phyloP scores from a whole-genome alignment of 2,329 filamentous ascomycete genomes.

The Cladosporium sphaerospermum region DNA sequence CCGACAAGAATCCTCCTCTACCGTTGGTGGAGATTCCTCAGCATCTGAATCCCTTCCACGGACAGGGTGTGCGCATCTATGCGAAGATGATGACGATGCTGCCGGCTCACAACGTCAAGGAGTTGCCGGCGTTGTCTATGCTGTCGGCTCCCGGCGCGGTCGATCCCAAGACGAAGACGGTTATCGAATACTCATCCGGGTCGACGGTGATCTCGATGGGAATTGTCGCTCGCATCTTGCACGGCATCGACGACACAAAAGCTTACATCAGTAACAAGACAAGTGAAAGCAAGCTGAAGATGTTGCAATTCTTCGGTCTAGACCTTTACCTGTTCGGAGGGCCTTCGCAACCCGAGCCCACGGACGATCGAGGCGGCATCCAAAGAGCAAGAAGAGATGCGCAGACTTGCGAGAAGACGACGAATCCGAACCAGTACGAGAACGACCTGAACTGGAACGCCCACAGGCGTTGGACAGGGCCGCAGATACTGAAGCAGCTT shows the following conservation, averaged over 20 bases:
- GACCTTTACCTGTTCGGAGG: constrained; percentile 54
- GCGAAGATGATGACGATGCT: constrained; percentile 62
- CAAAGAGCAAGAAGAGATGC: constrained; percentile 41
- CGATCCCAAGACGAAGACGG: constrained; percentile 37
- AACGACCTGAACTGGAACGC: constrained; percentile 77
- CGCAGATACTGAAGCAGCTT: constrained; percentile 74
- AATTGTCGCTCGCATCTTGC: constrained; percentile 47
- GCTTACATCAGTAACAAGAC: constrained; percentile 57
- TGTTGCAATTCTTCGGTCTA: constrained; percentile 56
- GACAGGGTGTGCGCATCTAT: constrained; percentile 56
- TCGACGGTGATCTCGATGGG: constrained; percentile 58
- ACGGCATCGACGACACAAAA: constrained; percentile 46
- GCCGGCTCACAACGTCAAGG: constrained; percentile 60
- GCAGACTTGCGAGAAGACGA: constrained; percentile 35
- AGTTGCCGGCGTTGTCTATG: constrained; percentile 47
- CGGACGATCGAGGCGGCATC: constrained; percentile 50
- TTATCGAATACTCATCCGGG: constrained; percentile 57
- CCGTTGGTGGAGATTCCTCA: constrained; percentile 57
- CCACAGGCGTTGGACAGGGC: constrained; percentile 73
- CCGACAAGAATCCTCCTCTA: constrained; percentile 51
- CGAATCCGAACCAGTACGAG: constrained; percentile 77
- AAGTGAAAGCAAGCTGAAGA: constrained; percentile 45
- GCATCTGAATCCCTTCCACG: constrained; percentile 49
- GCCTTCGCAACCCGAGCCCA: constrained; percentile 51
- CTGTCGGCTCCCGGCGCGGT: not conserved